These are phyloP conservation scores for Penicillium nordicum DNA, from an alignment of 2,329 filamentous ascomycete species.

Conservation along the genomic window DNA sequence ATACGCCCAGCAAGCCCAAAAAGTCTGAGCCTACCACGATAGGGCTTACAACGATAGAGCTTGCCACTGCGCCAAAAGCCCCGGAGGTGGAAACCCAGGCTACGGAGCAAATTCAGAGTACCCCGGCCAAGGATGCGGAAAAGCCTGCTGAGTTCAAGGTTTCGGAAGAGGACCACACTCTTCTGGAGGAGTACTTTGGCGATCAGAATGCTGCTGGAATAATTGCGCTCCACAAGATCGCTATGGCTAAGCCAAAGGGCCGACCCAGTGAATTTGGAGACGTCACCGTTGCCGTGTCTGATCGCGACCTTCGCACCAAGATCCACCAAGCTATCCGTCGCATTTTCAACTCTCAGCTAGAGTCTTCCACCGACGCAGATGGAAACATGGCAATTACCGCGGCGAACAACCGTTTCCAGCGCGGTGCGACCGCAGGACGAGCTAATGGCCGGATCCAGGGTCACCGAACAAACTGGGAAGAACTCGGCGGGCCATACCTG, in stretches of 20 bases:
- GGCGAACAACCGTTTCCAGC: constrained; percentile 34
- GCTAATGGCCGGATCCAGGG: constrained; percentile 28
- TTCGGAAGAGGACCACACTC: constrained; percentile 44
- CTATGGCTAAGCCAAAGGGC: constrained; percentile 53
- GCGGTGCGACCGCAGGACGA: constrained; percentile 31
- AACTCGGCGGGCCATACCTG: constrained; percentile 72
- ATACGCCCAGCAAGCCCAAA: constrained; percentile 23
- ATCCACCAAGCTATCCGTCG: constrained; percentile 68
- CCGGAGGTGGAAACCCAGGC: constrained; percentile 12
- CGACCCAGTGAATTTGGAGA: constrained; percentile 56
- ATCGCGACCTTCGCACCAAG: constrained; percentile 60
- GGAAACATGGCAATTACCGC: constrained; percentile 62
- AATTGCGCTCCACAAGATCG: constrained; percentile 53
- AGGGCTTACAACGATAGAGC: background rate
- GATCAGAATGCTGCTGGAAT: constrained; percentile 50
- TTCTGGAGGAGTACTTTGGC: constrained; percentile 51
- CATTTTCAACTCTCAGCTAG: constrained; percentile 73
- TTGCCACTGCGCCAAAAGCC: background rate
- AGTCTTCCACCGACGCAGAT: constrained; percentile 71
- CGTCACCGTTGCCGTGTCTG: constrained; percentile 54
- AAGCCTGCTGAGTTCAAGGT: constrained; percentile 31
- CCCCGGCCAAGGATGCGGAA: constrained; percentile 13
- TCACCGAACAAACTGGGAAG: constrained; percentile 58
- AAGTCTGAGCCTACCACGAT: constrained; percentile 7
- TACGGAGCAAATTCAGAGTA: constrained; percentile 12